Evolutionary conservation across 2,329 filamentous ascomycete genomes (phyloP), one percentile per base, ranked within the genome.

Genomic region (Chrysoporthe cubensis): DNA sequence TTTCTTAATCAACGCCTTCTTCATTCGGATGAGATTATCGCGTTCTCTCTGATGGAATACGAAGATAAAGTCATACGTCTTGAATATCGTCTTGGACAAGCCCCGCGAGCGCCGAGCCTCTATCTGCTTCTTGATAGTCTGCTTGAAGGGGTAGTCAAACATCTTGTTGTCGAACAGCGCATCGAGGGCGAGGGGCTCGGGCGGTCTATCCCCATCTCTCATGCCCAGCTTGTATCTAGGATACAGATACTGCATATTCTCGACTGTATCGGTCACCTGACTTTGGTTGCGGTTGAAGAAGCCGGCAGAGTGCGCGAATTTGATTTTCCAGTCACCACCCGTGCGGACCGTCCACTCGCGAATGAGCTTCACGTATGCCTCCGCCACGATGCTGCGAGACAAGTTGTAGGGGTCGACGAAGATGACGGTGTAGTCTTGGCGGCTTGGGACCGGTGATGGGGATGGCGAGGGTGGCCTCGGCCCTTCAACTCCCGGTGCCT

Each of bases 381-480:
- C 71, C 7, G 72, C 73, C 2, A 74, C 67, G 18, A 75, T 62
- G 62, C 73, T 71, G 4, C 75, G 71, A 2, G 61, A 71, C 11
- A 64, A 52, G 54, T 75, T 74, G 67, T 71, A 71, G 0, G 74
- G 73, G 65, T 76, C 75, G 18, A 76, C 71, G 46, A 76, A 75
- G 50, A 76, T 67, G 62, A 76, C 61, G 16, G 62, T 71, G 66
- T 69, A 71, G 52, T 75, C 72, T 9, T 50, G 52, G 13, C 71
- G 66, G 11, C 65, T 67, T 7, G 68, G 66, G 16, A 43, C 32
- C 0, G 71, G 68, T 0, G 66, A 61, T 8, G 70, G 66, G 9
- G 70, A 70, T 0, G 71, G 68, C 0, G 59, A 60, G 0, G 57
- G 61, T 18, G 62, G 57, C 34, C 63, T 70, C n/a, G 64, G 32